Base-by-base conservation (phyloP, 257 asterid species). In the Solanum lycopersicoides region DNA sequence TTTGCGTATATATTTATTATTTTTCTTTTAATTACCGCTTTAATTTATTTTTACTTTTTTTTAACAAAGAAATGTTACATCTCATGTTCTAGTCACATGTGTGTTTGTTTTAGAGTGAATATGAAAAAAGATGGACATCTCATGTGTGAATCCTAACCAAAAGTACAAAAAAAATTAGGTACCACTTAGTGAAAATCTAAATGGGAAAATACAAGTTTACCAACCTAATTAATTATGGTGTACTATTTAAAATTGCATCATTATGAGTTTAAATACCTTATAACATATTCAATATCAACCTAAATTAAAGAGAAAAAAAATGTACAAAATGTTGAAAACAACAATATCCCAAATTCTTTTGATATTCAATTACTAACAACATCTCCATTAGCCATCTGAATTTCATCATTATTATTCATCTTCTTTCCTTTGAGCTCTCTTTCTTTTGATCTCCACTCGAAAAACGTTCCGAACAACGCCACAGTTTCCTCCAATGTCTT, bases 401-500 rank as follows among this genome's bases (percentile, higher is more conserved):
- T 69, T 9, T 69, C 37, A 4, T 12, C 35, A 45, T 44, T 66
- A 12, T 68, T 28, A 30, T 85, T 69, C 12, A n/a, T 44, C 65
- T 84, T 84, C 34, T 69, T 85, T 28, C 71, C 88, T 68, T 87
- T 34, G 14, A 82, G 32, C 71, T 87, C 83, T 44, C 73, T 21
- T 11, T 4, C 1, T 14, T 56, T 60, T 14, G 83, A 65, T 73
- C 87, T 82, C 89, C 89, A 87, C 69, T 21, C 10, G 13, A 44
- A 82, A 63, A 65, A 87, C n/a, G 83, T 63, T 59, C 89, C 89
- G 18, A 87, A 87, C 89, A 87, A 45, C 2, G 21, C 53, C 34
- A 68, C 87, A 60, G 74, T 83, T 25, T 87, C 88, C 77, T 77
- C 88, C 11, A 79, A 50, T 2, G 82, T 77, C 50, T n/a, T 87